These are phyloP conservation scores for Leptomonas pyrrhocoris DNA, from an alignment of 208 protist genomes.

Conservation along the genomic window DNA sequence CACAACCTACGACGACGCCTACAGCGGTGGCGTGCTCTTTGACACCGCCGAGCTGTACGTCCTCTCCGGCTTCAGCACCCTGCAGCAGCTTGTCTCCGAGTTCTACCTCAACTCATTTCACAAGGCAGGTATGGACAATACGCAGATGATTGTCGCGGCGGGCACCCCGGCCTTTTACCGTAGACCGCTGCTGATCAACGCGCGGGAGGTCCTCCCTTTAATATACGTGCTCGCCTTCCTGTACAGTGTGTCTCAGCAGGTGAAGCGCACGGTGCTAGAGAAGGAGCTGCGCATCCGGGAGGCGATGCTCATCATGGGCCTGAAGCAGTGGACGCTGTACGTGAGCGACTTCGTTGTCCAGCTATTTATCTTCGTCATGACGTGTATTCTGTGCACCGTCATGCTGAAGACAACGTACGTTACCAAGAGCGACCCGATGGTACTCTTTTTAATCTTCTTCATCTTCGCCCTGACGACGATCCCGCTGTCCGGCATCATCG, in stretches of 20 bases:
- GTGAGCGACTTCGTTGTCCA: slow-evolving; percentile 44
- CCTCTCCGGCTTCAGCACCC: slow-evolving; percentile 58
- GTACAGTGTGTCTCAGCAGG: slow-evolving; percentile 61
- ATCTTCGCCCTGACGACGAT: slow-evolving; percentile 59
- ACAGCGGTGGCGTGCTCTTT: slow-evolving; percentile 40
- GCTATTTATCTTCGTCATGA: slow-evolving; percentile 41
- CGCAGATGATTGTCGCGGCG: slow-evolving; percentile 36
- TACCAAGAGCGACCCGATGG: slow-evolving; percentile 42
- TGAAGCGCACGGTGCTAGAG: slow-evolving; percentile 59
- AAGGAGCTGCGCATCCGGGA: too few relatives aligned
- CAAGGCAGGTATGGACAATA: background rate
- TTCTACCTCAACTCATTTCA: slow-evolving; percentile 45
- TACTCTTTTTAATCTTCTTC: slow-evolving; percentile 70
- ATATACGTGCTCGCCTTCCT: slow-evolving; percentile 66
- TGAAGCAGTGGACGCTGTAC: slow-evolving; percentile 53
- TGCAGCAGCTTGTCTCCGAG: slow-evolving; percentile 59
- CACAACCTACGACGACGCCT: slow-evolving; percentile 28
- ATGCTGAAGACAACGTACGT: slow-evolving; percentile 53
- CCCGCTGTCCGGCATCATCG: slow-evolving; percentile 56
- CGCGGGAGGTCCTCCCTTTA: slow-evolving; percentile 38
- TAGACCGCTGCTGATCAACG: slow-evolving; percentile 30
- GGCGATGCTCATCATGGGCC: slow-evolving; percentile 82
- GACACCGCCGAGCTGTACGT: slow-evolving; percentile 67
- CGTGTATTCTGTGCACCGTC: slow-evolving; percentile 51
- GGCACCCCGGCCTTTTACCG: slow-evolving; percentile 30